Evolutionary conservation across 352 stramenopile species (phyloP).

Genomic region (Phytophthora sansomeana): DNA sequence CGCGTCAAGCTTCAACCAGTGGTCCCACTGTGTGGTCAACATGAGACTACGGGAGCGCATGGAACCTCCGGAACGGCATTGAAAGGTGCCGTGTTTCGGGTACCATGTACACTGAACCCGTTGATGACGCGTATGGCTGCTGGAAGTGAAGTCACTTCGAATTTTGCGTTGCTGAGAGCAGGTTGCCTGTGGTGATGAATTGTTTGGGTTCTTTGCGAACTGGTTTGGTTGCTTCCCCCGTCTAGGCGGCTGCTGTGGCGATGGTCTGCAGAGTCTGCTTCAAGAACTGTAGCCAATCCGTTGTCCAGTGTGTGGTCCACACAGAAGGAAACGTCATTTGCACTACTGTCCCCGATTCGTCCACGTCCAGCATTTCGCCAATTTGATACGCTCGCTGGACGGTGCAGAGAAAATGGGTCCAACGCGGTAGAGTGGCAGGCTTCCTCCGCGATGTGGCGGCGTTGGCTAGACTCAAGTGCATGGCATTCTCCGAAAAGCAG

Average conservation of each 20-base stretch:
- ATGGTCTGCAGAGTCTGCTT: too few species aligned
- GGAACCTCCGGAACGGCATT: not conserved
- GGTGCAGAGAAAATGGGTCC: not conserved
- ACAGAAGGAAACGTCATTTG: slow-evolving; percentile 7
- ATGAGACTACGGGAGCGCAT: not conserved
- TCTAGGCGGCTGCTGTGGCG: too few species aligned
- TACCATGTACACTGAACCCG: too few species aligned
- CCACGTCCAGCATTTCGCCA: slow-evolving; percentile 22
- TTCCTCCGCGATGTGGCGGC: slow-evolving; percentile 11
- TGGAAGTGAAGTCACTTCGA: not conserved
- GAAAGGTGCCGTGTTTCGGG: too few species aligned
- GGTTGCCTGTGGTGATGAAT: not conserved
- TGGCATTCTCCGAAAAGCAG: slow-evolving; percentile 21
- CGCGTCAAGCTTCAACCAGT: slow-evolving; percentile 9
- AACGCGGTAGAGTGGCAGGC: slow-evolving; percentile 3
- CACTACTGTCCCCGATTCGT: slow-evolving; percentile 35
- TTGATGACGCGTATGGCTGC: not conserved
- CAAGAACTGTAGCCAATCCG: too few species aligned
- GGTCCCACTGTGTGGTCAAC: slow-evolving; percentile 17
- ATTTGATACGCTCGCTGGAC: slow-evolving; percentile 23
- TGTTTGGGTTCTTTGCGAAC: not conserved
- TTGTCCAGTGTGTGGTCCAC: slow-evolving; percentile 4
- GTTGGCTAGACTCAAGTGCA: not conserved
- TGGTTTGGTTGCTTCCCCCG: too few species aligned
- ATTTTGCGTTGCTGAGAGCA: not conserved